Conservation (phyloP, 2,329 filamentous ascomycete species). For the Phoma sp. region DNA sequence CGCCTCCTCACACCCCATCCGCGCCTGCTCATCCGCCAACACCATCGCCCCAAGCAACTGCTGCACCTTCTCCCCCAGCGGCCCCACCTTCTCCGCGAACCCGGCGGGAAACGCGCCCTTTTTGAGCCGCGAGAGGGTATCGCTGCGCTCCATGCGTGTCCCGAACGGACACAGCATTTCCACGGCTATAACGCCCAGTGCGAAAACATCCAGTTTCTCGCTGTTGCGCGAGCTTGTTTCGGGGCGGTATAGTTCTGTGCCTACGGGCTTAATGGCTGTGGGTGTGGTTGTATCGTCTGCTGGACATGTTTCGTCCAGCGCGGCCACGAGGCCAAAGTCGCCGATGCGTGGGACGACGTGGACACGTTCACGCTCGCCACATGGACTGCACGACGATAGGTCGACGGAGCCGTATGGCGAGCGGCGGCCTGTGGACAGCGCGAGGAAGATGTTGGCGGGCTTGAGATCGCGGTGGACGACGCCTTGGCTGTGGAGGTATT, state of each 20-base stretch:
- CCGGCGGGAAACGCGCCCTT: slow-evolving; percentile 38
- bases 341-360: slow-evolving; percentile 69
- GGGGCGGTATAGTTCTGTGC: slow-evolving; percentile 69
- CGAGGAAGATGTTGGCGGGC: slow-evolving; percentile 72
- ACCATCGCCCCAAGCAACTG: slow-evolving; percentile 44
- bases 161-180: slow-evolving; percentile 65
- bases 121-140: slow-evolving; percentile 46
- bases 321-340: slow-evolving; percentile 71
- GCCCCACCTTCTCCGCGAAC: slow-evolving; percentile 34
- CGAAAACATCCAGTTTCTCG: slow-evolving; percentile 67
- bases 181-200: slow-evolving; percentile 68
- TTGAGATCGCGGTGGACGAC: slow-evolving; percentile 74
- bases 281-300: slow-evolving; percentile 21
- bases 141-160: slow-evolving; percentile 49
- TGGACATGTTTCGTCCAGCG: slow-evolving; percentile 52
- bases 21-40: slow-evolving; percentile 34
- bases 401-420: slow-evolving; percentile 56
- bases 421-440: slow-evolving; percentile 48
- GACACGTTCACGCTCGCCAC: slow-evolving; percentile 44
- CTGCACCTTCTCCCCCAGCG: slow-evolving; percentile 29
- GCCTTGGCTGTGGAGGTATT: slow-evolving; percentile 68
- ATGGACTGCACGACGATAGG: slow-evolving; percentile 56
- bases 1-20: slow-evolving; percentile 43
- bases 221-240: slow-evolving; percentile 43
- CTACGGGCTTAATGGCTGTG: slow-evolving; percentile 61